Percentiles rank a stretch among this genome's conserved stretches.
Conservation (phyloP, 2,329 filamentous ascomycete species). For the Phyllosticta capitalensis region DNA sequence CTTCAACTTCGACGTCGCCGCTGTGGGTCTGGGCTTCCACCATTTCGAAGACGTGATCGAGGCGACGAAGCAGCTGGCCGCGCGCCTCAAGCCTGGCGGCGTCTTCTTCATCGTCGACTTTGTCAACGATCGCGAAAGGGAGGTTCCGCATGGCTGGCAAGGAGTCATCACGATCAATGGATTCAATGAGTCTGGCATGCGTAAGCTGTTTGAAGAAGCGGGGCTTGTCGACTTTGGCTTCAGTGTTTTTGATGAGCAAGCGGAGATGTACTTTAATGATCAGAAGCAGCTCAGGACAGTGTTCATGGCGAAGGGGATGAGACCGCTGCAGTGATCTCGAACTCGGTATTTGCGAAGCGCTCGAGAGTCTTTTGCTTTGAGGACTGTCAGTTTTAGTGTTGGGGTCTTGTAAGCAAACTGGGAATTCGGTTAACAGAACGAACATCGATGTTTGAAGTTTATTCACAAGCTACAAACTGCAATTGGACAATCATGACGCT, state of each 20-base stretch:
- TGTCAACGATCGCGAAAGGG: slow-evolving; percentile 25
- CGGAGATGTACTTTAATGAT: slow-evolving; percentile 30
- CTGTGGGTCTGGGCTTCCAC: slow-evolving; percentile 37
- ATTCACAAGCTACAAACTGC: too few species aligned
- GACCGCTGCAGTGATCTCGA: neutral
- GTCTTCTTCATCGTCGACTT: slow-evolving; percentile 61
- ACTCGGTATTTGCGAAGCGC: neutral
- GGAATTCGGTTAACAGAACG: too few species aligned
- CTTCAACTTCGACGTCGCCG: slow-evolving; percentile 34
- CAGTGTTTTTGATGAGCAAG: slow-evolving; percentile 41
- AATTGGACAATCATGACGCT: too few species aligned
- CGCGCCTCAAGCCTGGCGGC: slow-evolving; percentile 56
- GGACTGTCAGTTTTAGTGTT: too few species aligned
- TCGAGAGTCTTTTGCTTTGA: neutral
- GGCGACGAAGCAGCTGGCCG: slow-evolving; percentile 49
- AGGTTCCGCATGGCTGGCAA: slow-evolving; percentile 24
- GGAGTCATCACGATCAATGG: slow-evolving; percentile 56
- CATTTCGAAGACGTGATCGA: slow-evolving; percentile 50
- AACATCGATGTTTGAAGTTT: too few species aligned
- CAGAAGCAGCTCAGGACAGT: neutral
- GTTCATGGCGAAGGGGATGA: slow-evolving; percentile 4
- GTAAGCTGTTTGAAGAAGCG: slow-evolving; percentile 52
- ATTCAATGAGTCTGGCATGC: slow-evolving; percentile 52
- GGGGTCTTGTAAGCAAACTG: too few species aligned
- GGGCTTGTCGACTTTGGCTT: slow-evolving; percentile 51